phyloP scores from a whole-genome alignment of 1,284 basidiomycete genomes.

The Apiotrichum montevideense region DNA sequence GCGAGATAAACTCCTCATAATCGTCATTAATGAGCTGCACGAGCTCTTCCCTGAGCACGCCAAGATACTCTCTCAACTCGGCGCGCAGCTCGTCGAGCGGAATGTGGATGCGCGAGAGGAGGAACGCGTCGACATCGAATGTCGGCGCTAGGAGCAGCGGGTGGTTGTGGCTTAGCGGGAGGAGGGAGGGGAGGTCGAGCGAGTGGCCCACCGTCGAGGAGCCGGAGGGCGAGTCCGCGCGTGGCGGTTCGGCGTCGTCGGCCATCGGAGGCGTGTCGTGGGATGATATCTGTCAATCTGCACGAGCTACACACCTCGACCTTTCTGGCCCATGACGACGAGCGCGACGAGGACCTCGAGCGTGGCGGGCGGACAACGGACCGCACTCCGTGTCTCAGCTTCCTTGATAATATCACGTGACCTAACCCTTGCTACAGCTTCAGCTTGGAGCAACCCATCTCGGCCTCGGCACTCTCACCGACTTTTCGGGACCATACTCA shows the following conservation, averaged over 20 bases:
- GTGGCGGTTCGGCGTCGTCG: neutral
- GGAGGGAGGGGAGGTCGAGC: slow-evolving; percentile 61
- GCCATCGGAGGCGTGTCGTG: no score
- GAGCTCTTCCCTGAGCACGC: slow-evolving; percentile 78
- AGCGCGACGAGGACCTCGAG: no score
- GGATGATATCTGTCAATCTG: no score
- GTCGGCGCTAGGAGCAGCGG: slow-evolving; percentile 59
- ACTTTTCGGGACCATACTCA: no score
- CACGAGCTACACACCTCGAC: no score
- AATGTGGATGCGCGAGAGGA: slow-evolving; percentile 77
- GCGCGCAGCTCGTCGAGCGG: slow-evolving; percentile 78
- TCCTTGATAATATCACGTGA: no score
- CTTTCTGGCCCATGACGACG: no score
- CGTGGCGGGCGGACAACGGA: no score
- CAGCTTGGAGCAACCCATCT: no score
- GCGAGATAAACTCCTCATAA: slow-evolving; percentile 93
- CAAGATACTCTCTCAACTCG: slow-evolving; percentile 80
- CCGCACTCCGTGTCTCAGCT: no score
- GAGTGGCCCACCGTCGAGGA: slow-evolving; percentile 22
- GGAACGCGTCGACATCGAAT: slow-evolving; percentile 81
- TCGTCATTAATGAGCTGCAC: slow-evolving; percentile 94
- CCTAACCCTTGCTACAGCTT: no score
- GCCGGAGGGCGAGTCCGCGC: slow-evolving; percentile 5
- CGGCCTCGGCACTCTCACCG: no score
- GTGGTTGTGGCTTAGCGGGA: slow-evolving; percentile 73